These are phyloP conservation scores for Lentinus brumalis DNA, from an alignment of 768 basidiomycete species.

Conservation along the genomic window DNA sequence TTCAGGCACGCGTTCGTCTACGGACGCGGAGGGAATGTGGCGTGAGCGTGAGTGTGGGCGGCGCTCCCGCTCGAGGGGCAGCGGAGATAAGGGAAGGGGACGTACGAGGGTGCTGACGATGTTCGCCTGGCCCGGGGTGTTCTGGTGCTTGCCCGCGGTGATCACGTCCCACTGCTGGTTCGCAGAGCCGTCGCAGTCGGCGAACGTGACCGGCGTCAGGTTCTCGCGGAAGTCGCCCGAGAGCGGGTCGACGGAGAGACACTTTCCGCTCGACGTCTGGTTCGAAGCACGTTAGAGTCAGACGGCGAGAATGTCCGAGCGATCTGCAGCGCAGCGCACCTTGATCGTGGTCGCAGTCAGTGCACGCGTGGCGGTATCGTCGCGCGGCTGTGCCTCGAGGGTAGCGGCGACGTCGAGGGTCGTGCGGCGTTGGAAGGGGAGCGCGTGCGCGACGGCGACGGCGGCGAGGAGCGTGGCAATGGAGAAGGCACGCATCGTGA, in stretches of 20 bases:
- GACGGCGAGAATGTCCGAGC: background rate
- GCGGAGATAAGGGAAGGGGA: too few relatives aligned
- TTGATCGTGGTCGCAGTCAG: background rate
- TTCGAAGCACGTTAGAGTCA: background rate
- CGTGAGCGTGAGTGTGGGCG: too few relatives aligned
- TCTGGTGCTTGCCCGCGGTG: background rate
- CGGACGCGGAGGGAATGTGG: too few relatives aligned
- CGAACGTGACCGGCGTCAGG: background rate
- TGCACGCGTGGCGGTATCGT: background rate
- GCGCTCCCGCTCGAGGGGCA: too few relatives aligned
- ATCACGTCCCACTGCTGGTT: conserved; percentile 1
- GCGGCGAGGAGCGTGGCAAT: background rate
- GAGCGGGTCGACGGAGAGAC: background rate
- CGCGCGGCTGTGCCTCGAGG: background rate
- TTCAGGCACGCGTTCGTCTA: background rate
- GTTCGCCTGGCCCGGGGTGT: background rate
- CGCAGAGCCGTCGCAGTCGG: background rate
- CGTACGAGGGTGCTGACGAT: background rate
- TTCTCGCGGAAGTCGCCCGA: conserved; percentile 1
- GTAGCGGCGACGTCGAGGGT: background rate
- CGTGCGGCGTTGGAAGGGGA: background rate
- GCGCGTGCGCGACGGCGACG: background rate
- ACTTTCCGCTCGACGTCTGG: background rate
- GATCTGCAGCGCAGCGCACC: background rate
- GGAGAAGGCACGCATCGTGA: background rate